Percentiles rank a stretch among this genome's conserved stretches.
phyloP scores from a whole-genome alignment of 345 rosid genomes.

The rapeseed (Brassica napus) region Da-Ae NC_063444.1:7741501-7742000 shows the following conservation, averaged over 20 bases:
- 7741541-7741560: constrained; percentile 75
- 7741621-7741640: constrained; percentile 86
- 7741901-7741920: neutral
- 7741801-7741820: constrained; percentile 89
- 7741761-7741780: constrained; percentile 85
- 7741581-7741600: constrained; percentile 90
- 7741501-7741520: constrained; percentile 85
- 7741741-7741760: constrained; percentile 90
- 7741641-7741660: constrained; percentile 93
- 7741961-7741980: neutral
- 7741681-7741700: constrained; percentile 84
- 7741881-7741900: constrained; percentile 32
- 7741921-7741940: neutral
- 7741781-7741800: constrained; percentile 89
- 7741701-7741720: constrained; percentile 93
- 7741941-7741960: neutral
- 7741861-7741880: constrained; percentile 95
- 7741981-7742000: neutral
- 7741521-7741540: constrained; percentile 60
- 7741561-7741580: constrained; percentile 78
- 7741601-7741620: constrained; percentile 85
- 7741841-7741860: constrained; percentile 93
- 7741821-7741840: constrained; percentile 90
- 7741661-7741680: constrained; percentile 76
- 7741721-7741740: constrained; percentile 88